Percentiles rank a stretch among this genome's conserved stretches.
These are phyloP conservation scores for Tephrocybe sp. DNA, from an alignment of 768 basidiomycete species.

Conservation along the genomic window DNA sequence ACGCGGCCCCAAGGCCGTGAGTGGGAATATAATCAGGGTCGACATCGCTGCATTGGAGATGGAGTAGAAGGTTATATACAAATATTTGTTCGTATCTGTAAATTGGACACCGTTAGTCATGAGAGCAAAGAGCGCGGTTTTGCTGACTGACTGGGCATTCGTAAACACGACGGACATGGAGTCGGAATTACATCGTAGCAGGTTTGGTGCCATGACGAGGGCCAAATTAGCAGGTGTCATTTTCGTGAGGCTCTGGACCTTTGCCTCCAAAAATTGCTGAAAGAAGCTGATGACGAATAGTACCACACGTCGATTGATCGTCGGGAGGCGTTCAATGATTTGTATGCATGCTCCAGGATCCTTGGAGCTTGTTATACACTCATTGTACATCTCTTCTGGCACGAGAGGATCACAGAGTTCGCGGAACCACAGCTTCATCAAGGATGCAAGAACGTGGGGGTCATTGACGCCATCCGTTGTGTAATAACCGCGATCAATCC, in stretches of 20 bases:
- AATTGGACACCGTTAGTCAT: neutral
- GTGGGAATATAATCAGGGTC: slow-evolving; percentile 76
- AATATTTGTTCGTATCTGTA: slow-evolving; percentile 85
- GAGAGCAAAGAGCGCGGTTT: slow-evolving; percentile 2
- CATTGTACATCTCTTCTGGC: slow-evolving; percentile 89
- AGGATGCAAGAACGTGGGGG: slow-evolving; percentile 84
- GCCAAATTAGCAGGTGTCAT: slow-evolving; percentile 91
- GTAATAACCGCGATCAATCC: slow-evolving; percentile 91
- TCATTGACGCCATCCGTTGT: slow-evolving; percentile 89
- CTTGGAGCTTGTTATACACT: slow-evolving; percentile 71
- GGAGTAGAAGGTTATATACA: slow-evolving; percentile 78
- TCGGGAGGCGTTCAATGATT: slow-evolving; percentile 78
- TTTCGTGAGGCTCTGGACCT: slow-evolving; percentile 71
- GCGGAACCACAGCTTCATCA: slow-evolving; percentile 92
- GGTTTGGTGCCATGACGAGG: slow-evolving; percentile 89
- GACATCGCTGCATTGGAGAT: slow-evolving; percentile 74
- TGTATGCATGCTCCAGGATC: slow-evolving; percentile 70
- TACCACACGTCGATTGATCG: slow-evolving; percentile 83
- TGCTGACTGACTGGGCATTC: slow-evolving; percentile 80
- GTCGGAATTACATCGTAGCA: slow-evolving; percentile 83
- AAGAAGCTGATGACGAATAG: slow-evolving; percentile 89
- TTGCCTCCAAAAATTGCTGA: slow-evolving; percentile 83
- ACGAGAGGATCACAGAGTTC: slow-evolving; percentile 92
- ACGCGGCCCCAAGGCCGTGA: slow-evolving; percentile 77
- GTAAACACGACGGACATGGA: slow-evolving; percentile 90